Evolutionary conservation across 1,284 basidiomycete genomes (phyloP), one percentile per base, ranked within the genome.

Genomic region (Anthracocystis panici-leucophaei): DNA sequence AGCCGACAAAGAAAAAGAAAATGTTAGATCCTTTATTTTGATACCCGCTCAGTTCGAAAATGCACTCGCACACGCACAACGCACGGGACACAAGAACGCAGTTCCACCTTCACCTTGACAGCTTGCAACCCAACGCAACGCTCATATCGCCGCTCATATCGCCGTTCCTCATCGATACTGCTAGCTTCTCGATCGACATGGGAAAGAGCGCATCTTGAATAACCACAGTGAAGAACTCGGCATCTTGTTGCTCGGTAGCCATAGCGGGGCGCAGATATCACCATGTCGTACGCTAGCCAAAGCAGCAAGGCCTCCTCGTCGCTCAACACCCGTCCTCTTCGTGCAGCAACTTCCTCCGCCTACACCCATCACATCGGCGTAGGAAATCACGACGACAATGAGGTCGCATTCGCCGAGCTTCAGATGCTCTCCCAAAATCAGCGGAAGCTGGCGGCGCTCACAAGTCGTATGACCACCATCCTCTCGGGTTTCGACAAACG

Each of bases 401-500:
- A 82, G 27, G 38, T 81, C 40, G 82, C 75, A 14, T 73, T 82
- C 12, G 85, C 86, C n/a, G 86, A 87, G 75, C 78, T 87, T 14
- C 82, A 86, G 55, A 77, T 87, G 33, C 76, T 87, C 29, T 81
- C 83, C 25, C 85, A 86, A 68, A 86, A 86, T 41, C 83, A 87
- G 65, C 67, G 75, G 7, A 86, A 86, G 40, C 81, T 85, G 7
- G 78, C 79, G 14, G 78, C 75, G 7, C 83, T 86, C 62, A 86
- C 85, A 20, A 76, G 75, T 35, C 69, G 83, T 12, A 87, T 87
- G 86, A 84, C 85, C 23, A 75, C 78, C 20, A 84, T 85, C 57
- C 77, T 87, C 16, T 82, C 82, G n/a, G 79, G 83, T 29, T 85
- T 87, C 64, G 87, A 87, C 71, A 83, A 85, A 57, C 79, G 87